Percentiles rank a stretch among this genome's conserved stretches.
Conservation (phyloP, 2,329 filamentous ascomycete species). For the Cytospora leucostoma region DNA sequence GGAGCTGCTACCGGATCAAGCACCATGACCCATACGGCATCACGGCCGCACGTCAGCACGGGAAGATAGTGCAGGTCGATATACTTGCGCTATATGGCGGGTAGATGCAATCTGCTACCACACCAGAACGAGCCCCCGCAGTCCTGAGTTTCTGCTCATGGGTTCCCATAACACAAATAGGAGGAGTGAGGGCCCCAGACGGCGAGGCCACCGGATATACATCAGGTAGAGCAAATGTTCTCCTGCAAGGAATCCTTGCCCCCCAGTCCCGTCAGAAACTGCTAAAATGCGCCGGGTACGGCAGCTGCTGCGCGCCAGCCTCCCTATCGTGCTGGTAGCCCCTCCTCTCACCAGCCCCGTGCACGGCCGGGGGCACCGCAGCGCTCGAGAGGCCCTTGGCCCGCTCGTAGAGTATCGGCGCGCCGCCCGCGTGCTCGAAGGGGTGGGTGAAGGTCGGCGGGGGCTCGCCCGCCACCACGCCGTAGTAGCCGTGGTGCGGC, state of each 20-base stretch:
- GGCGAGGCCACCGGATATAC: neutral
- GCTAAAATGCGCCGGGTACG: neutral
- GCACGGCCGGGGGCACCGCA: neutral
- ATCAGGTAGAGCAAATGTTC: neutral
- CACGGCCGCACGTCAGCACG: conserved; percentile 46
- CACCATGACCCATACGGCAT: conserved; percentile 47
- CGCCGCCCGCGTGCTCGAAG: neutral
- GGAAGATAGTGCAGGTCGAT: conserved; percentile 27
- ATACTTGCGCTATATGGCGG: conserved; percentile 11
- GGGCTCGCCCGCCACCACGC: neutral
- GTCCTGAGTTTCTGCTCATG: conserved; percentile 10
- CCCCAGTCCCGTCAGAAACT: neutral
- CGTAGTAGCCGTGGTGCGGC: neutral
- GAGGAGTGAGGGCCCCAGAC: conserved; percentile 7
- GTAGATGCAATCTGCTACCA: conserved; percentile 4
- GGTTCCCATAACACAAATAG: conserved; percentile 11
- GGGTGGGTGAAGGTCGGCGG: neutral
- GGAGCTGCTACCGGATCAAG: conserved; percentile 46
- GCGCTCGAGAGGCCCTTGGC: conserved; percentile 1
- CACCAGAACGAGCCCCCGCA: conserved; percentile 1
- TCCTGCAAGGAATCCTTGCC: neutral
- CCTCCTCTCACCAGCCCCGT: neutral
- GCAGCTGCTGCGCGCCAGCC: neutral
- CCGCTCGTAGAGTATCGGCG: conserved; percentile 6
- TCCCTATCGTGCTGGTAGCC: neutral